Evolutionary conservation across 225 moss, liverwort and hornwort species (phyloP), one percentile per base, ranked within the genome.

Genomic region (Anthoceros angustus): DNA sequence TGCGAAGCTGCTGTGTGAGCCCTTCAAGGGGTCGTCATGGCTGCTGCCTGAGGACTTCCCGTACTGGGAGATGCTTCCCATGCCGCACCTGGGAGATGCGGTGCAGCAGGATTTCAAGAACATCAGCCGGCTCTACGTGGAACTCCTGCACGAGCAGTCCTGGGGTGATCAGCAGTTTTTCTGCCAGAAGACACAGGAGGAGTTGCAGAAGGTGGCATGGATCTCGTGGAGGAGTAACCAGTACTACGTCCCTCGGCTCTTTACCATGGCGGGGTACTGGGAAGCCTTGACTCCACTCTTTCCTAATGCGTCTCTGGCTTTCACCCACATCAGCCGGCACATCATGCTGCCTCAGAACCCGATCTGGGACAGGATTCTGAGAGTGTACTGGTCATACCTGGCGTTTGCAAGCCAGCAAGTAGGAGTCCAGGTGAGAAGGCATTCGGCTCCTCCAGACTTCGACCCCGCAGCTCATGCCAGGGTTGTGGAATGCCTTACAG

Each of bases 361-460:
- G 7, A 64, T 86, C 12, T 94, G 93, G 93, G 70, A 77, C 15
- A 80, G 70, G 39, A 87, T 94, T 42, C 42, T 42, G 48, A 68
- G 73, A 0, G 73, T 90, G n/a, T 77, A 81, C 38, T 77, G 77
- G 5, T 71, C 79, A 4, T 82, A 90, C 68, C 74, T 86, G 12
- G 63, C 73, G 45, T 78, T 73, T 16, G 65, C 80, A 8, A 71
- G 65, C 8, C 66, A 74, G 69, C 84, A 78, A 49, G 83, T 94
- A 32, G 93, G 89, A n/a, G 69, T 93, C 5, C 93, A 94, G 74
- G 67, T 94, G 73, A 78, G 93, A 15, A 73, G 86, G 6, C 89
- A 89, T 45, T 72, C 72, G 5, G 77, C 81, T 14, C 6, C 16
- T 11, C 82, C 83, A 8, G 80, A 71, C 39, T 86, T 71, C 72